Base-by-base conservation (phyloP, 805 yeast genomes). In the Teunomyces gatunensis region DNA sequence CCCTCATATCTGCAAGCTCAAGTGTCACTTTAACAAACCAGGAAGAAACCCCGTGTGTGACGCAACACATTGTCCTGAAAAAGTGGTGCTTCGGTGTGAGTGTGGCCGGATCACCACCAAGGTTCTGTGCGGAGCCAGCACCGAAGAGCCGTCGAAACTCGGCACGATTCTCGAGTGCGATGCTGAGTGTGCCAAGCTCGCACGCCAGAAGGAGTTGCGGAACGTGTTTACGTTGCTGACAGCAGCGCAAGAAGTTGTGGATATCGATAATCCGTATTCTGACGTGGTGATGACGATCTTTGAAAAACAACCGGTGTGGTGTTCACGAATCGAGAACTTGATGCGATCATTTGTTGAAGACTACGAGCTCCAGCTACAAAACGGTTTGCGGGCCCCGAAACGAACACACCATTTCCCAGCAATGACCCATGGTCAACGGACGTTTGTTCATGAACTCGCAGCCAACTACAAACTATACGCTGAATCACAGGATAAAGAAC, bases 401-500 rank as follows among this genome's bases (percentile, higher is more conserved):
- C 71, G 74, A 33, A 65, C 78, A 0, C 65, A 79, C 54, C 83
- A 82, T 59, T 88, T 91, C 65, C 83, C 83, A 13, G 85, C 92
- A 13, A 88, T 90, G 96, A 75, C 69, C 44, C 61, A 73, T 11
- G 77, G 81, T 4, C 92, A 87, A 61, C 71, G 97, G 41, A 71
- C 71, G 51, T 89, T 89, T 58, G 66, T 90, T 21, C 92, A 84
- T 58, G 82, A 81, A 44, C 58, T 90, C 35, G 84, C 90, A 0
- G 79, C 73, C 21, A 65, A 80, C 0, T 89, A 71, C 60, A 70
- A 75, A 10, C 56, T 89, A 10, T 82, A 78, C 54, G 72, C 85
- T 0, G 90, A 87, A 56, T 79, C 91, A 1, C 94, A 87, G 51
- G 96, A 88, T 63, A 80, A 79, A 2, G 96, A 89, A 54, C 96